These are phyloP conservation scores for Fusarium musae DNA, from an alignment of 2,329 filamentous ascomycete genomes.

Conservation along the genomic window DNA sequence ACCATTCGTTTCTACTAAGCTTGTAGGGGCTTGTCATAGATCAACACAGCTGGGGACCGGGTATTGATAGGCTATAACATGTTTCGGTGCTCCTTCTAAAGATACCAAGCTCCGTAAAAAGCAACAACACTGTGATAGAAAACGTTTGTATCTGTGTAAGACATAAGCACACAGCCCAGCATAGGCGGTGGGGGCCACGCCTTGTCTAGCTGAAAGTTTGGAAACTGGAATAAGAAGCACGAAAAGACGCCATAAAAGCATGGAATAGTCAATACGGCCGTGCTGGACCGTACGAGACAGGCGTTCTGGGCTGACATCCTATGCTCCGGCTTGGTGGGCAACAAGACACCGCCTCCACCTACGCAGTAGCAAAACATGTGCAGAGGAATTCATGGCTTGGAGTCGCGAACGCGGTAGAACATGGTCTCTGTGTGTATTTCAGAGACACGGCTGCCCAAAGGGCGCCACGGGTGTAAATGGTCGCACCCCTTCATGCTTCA, in stretches of 20 bases:
- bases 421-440: conserved; percentile 12
- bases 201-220: conserved; percentile 1
- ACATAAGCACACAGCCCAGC: not conserved
- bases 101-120: conserved; percentile 16
- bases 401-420: conserved; percentile 25
- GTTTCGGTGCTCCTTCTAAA: conserved; percentile 16
- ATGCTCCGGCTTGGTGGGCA: conserved; percentile 16
- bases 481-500: conserved; percentile 5
- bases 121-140: conserved; percentile 9
- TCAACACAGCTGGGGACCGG: conserved; percentile 12
- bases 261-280: conserved; percentile 1
- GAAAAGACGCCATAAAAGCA: not conserved
- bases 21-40: conserved; percentile 4
- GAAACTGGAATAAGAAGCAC: conserved; percentile 8
- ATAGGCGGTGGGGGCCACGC: not conserved
- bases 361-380: conserved; percentile 10
- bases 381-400: conserved; percentile 32
- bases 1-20: not conserved
- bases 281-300: conserved; percentile 5
- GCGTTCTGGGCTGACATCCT: conserved; percentile 21
- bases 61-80: conserved; percentile 6
- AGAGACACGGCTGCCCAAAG: conserved; percentile 29
- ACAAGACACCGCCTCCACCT: conserved; percentile 8
- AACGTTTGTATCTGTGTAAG: not conserved
- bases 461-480: not conserved